These are phyloP conservation scores for Conoideocrella luteorostrata DNA, from an alignment of 2,329 filamentous ascomycete genomes.

Conservation along the genomic window DNA sequence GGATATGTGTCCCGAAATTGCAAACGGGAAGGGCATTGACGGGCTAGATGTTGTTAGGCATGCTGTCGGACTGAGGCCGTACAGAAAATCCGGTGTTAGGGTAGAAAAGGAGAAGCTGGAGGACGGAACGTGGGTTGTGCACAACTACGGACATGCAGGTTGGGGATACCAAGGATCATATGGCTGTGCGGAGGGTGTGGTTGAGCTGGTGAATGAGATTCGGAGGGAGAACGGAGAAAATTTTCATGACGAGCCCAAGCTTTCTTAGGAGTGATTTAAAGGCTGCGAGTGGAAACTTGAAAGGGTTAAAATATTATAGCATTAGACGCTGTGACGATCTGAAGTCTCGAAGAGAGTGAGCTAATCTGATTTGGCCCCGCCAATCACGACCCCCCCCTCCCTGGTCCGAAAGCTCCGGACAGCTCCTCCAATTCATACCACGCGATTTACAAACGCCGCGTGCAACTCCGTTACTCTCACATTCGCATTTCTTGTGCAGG, in stretches of 20 bases:
- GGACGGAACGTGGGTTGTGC: slow-evolving; percentile 60
- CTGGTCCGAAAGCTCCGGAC: slow-evolving; percentile 9
- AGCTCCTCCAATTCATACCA: slow-evolving; percentile 2
- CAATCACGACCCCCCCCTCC: not conserved
- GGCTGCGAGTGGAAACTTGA: too few species aligned
- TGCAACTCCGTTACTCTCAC: not conserved
- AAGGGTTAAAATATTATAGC: too few species aligned
- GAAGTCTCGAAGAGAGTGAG: too few species aligned
- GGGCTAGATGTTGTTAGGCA: slow-evolving; percentile 72
- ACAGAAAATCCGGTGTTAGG: slow-evolving; percentile 65
- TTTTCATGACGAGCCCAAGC: slow-evolving; percentile 21
- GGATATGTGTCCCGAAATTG: slow-evolving; percentile 57
- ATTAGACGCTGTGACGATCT: too few species aligned
- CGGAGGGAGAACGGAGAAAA: slow-evolving; percentile 21
- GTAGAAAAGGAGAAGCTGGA: slow-evolving; percentile 53
- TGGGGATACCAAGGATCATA: slow-evolving; percentile 70
- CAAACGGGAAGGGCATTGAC: slow-evolving; percentile 60
- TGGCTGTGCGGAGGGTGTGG: slow-evolving; percentile 61
- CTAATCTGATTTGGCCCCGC: not conserved
- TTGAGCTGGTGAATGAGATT: slow-evolving; percentile 62
- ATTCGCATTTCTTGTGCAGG: not conserved
- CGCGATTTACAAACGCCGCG: not conserved
- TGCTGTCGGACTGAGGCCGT: slow-evolving; percentile 73
- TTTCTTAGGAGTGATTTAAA: slow-evolving; percentile 14
- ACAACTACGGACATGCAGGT: slow-evolving; percentile 74